A percentile compares a stretch with the other conserved stretches of the same genome.
Conservation (phyloP, 1,284 basidiomycete genomes). For the Somion occarium region DNA sequence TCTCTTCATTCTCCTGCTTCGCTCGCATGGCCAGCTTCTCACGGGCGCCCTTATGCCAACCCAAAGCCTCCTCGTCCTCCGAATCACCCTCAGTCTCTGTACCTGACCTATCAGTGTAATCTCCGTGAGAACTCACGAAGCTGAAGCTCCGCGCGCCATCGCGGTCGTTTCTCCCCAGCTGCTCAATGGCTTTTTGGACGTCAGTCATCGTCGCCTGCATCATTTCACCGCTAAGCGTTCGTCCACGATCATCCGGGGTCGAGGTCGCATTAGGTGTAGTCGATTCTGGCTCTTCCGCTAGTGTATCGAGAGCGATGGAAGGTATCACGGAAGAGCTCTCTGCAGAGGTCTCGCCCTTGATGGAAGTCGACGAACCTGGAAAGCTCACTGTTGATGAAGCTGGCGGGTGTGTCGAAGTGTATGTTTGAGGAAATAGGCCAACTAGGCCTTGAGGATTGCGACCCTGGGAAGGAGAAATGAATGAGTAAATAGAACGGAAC, state of each 20-base stretch:
- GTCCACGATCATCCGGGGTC: slow-evolving; percentile 19
- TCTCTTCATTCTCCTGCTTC: slow-evolving; percentile 48
- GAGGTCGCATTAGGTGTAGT: slow-evolving; percentile 29
- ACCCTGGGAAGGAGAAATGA: slow-evolving; percentile 51
- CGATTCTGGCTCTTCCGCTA: slow-evolving; percentile 10
- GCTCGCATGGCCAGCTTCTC: slow-evolving; percentile 74
- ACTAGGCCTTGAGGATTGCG: slow-evolving; percentile 77
- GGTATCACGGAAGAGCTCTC: background rate
- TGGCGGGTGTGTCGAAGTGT: slow-evolving; percentile 68
- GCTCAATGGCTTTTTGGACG: slow-evolving; percentile 82
- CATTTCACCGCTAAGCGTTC: slow-evolving; percentile 36
- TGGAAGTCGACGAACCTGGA: slow-evolving; percentile 7
- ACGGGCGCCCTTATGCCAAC: slow-evolving; percentile 64
- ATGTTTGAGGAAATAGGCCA: slow-evolving; percentile 90
- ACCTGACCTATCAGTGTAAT: slow-evolving; percentile 50
- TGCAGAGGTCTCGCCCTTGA: slow-evolving; percentile 14
- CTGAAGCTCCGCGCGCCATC: slow-evolving; percentile 68
- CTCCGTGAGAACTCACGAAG: slow-evolving; percentile 55
- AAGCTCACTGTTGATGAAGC: slow-evolving; percentile 16
- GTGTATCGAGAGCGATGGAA: slow-evolving; percentile 1
- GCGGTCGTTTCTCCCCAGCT: slow-evolving; percentile 53
- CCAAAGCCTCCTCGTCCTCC: slow-evolving; percentile 41
- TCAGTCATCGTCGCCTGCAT: slow-evolving; percentile 87
- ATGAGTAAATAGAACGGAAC: slow-evolving; percentile 15
- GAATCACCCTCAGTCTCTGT: slow-evolving; percentile 50